Evolutionary conservation across 768 basidiomycete genomes (phyloP).

Genomic region (Ramaria sp.): DNA sequence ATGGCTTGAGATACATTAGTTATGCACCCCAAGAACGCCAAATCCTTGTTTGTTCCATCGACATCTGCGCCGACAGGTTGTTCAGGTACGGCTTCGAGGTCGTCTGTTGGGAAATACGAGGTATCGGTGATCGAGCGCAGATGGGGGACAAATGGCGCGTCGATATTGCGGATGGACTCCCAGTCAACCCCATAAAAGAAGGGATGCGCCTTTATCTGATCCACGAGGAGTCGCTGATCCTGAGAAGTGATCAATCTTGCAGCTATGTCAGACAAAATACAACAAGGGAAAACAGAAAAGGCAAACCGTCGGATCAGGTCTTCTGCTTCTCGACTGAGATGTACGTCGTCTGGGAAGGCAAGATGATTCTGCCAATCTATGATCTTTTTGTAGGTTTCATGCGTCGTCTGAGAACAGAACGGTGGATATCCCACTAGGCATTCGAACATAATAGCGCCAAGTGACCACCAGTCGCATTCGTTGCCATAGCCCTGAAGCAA

Average conservation of each 20-base stretch:
- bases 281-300: not conserved
- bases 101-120: constrained; percentile 96
- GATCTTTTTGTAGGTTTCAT: constrained; percentile 97
- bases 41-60: constrained; percentile 38
- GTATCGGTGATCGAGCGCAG: constrained; percentile 90
- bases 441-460: constrained; percentile 98
- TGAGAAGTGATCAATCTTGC: constrained; percentile 72
- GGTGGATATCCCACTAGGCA: constrained; percentile 95
- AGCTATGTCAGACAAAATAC: not conserved
- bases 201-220: constrained; percentile 83
- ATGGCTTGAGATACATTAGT: not conserved
- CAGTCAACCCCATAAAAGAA: constrained; percentile 98
- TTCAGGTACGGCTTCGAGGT: constrained; percentile 67
- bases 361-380: constrained; percentile 88
- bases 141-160: constrained; percentile 94
- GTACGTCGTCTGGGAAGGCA: constrained; percentile 87
- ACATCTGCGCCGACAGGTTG: constrained; percentile 30
- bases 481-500: constrained; percentile 94
- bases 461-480: constrained; percentile 99
- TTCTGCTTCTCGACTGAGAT: constrained; percentile 84
- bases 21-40: constrained; percentile 47
- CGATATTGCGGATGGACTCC: constrained; percentile 76
- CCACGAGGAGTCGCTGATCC: constrained; percentile 67
- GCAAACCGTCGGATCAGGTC: constrained; percentile 73
- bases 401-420: constrained; percentile 93